Evolutionary conservation across 768 basidiomycete genomes (phyloP).

Genomic region (Chalciporus chontae): DNA sequence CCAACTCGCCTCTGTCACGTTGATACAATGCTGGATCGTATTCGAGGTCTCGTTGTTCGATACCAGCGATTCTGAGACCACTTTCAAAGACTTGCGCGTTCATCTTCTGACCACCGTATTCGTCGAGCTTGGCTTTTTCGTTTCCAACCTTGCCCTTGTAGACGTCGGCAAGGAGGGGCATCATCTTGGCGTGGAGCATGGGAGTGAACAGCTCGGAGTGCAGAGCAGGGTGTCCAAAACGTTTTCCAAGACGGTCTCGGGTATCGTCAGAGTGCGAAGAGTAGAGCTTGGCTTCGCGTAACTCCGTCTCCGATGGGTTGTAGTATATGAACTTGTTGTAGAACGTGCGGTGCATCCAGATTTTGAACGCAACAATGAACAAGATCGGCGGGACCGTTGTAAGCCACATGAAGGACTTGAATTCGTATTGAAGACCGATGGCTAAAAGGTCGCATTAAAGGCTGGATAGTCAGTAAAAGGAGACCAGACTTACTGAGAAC

Average conservation of each 20-base stretch:
- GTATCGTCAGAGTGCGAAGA: slow-evolving; percentile 72
- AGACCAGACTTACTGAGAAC: slow-evolving; percentile 64
- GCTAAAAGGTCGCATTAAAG: slow-evolving; percentile 41
- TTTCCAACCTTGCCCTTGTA: slow-evolving; percentile 69
- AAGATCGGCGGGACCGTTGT: slow-evolving; percentile 85
- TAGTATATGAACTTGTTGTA: slow-evolving; percentile 73
- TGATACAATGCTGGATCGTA: slow-evolving; percentile 78
- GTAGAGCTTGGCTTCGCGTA: slow-evolving; percentile 69
- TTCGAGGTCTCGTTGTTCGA: slow-evolving; percentile 76
- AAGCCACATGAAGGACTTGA: slow-evolving; percentile 74
- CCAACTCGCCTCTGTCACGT: slow-evolving; percentile 79
- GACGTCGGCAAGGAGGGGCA: slow-evolving; percentile 70
- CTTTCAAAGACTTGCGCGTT: slow-evolving; percentile 72
- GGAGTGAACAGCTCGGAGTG: slow-evolving; percentile 84
- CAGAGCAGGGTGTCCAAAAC: slow-evolving; percentile 94
- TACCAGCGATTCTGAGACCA: slow-evolving; percentile 79
- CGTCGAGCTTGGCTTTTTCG: slow-evolving; percentile 63
- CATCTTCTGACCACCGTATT: slow-evolving; percentile 76
- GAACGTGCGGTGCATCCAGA: slow-evolving; percentile 72
- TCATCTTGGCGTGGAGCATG: slow-evolving; percentile 84
- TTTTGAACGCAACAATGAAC: slow-evolving; percentile 77
- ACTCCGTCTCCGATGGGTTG: slow-evolving; percentile 77
- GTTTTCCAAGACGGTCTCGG: slow-evolving; percentile 75
- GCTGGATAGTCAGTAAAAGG: neutral
- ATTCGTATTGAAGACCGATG: slow-evolving; percentile 78